Conservation (phyloP, 306 rosid genomes). For the Ziziphus jujuba region DNA sequence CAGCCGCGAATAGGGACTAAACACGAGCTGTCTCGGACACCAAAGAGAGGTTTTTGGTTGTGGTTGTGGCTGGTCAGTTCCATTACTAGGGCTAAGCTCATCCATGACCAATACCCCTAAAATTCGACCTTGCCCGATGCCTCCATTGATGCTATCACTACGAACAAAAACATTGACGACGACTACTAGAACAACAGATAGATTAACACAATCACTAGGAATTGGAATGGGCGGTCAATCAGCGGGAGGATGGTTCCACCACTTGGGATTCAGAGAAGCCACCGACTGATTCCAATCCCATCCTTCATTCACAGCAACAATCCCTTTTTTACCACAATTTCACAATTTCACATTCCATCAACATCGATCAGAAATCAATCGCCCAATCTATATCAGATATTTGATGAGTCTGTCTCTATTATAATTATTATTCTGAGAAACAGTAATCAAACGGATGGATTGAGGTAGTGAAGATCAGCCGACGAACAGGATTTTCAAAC, state of each 20-base stretch:
- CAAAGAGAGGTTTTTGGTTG: slow-evolving; percentile 34
- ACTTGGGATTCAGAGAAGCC: slow-evolving; percentile 25
- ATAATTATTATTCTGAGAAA: too few relatives aligned
- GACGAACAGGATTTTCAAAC: too few relatives aligned
- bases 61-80: slow-evolving; percentile 41
- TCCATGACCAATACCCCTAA: slow-evolving; percentile 69
- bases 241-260: slow-evolving; percentile 15
- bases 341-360: slow-evolving; percentile 24
- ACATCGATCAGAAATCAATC: slow-evolving; percentile 17
- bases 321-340: slow-evolving; percentile 4
- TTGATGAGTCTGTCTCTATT: too few relatives aligned
- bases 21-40: slow-evolving; percentile 59
- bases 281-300: slow-evolving; percentile 91
- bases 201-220: background rate
- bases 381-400: background rate
- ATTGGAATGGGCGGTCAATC: background rate
- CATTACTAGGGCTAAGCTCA: slow-evolving; percentile 57
- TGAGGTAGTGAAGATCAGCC: too few relatives aligned
- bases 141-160: slow-evolving; percentile 35
- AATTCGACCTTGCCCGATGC: slow-evolving; percentile 41
- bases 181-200: slow-evolving; percentile 3
- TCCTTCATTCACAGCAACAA: slow-evolving; percentile 30
- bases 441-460: too few relatives aligned
- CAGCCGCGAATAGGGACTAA: slow-evolving; percentile 49
- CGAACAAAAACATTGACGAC: slow-evolving; percentile 9